Conservation (phyloP, 2,329 filamentous ascomycete species). For the Fusarium buharicum region DNA sequence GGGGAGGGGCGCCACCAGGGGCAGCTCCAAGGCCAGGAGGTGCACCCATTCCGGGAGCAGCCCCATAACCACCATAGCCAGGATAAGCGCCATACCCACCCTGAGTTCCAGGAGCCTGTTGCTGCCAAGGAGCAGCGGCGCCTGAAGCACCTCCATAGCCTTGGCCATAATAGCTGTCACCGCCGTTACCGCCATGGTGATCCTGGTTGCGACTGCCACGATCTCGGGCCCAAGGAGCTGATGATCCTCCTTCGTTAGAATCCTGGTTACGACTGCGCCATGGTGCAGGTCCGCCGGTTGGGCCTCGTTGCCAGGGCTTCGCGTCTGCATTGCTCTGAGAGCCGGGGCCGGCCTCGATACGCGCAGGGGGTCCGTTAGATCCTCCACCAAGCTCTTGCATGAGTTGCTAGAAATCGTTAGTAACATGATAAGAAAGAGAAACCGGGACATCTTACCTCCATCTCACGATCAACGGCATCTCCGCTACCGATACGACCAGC, state of each 20-base stretch:
- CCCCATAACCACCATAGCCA: slow-evolving; percentile 61
- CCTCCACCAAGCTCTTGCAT: slow-evolving; percentile 93
- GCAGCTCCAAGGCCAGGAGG: slow-evolving; percentile 55
- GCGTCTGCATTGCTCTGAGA: slow-evolving; percentile 66
- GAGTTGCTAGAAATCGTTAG: slow-evolving; percentile 75
- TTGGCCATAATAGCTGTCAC: slow-evolving; percentile 48
- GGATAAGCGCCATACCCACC: slow-evolving; percentile 67
- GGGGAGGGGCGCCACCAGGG: slow-evolving; percentile 60
- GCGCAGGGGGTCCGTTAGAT: slow-evolving; percentile 72
- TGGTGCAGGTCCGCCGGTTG: slow-evolving; percentile 84
- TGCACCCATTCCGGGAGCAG: slow-evolving; percentile 56
- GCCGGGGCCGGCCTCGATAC: slow-evolving; percentile 86
- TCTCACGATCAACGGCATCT: slow-evolving; percentile 91
- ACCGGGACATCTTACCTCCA: slow-evolving; percentile 75
- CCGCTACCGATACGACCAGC: slow-evolving; percentile 76
- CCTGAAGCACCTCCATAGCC: slow-evolving; percentile 46
- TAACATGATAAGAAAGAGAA: slow-evolving; percentile 26
- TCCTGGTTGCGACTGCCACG: slow-evolving; percentile 63
- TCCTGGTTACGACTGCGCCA: slow-evolving; percentile 73
- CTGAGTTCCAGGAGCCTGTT: slow-evolving; percentile 63
- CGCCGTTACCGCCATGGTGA: slow-evolving; percentile 46
- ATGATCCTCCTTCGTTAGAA: slow-evolving; percentile 59
- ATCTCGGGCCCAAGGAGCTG: slow-evolving; percentile 72
- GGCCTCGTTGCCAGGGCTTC: slow-evolving; percentile 90
- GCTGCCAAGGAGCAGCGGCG: slow-evolving; percentile 62